These are phyloP conservation scores for Blastobotrys mokoenaii DNA, from an alignment of 805 yeast genomes.

Conservation along the genomic window DNA sequence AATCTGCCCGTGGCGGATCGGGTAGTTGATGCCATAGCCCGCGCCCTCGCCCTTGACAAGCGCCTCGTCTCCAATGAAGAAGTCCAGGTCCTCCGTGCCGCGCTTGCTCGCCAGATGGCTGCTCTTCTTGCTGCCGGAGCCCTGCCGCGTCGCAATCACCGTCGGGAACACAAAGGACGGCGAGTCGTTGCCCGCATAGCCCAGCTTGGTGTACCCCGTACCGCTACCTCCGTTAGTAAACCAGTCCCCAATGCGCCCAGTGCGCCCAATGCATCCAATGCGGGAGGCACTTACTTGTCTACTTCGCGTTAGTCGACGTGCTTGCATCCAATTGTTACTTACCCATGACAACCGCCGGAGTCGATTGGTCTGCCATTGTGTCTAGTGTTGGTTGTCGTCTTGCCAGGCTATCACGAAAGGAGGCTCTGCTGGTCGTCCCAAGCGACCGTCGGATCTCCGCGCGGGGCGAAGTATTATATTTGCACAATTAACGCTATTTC, in stretches of 20 bases:
- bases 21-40: slow-evolving; percentile 78
- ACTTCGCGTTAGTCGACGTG: slow-evolving; percentile 2
- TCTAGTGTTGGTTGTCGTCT: no score
- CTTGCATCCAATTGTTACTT: slow-evolving; percentile 30
- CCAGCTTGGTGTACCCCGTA: slow-evolving; percentile 94
- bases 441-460: no score
- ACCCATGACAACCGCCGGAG: slow-evolving; percentile 95
- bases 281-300: slow-evolving; percentile 27
- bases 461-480: no score
- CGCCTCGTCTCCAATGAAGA: slow-evolving; percentile 94
- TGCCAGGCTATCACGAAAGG: no score
- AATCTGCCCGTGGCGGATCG: slow-evolving; percentile 95
- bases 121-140: slow-evolving; percentile 26
- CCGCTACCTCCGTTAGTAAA: slow-evolving; percentile 46
- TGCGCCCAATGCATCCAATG: neutral
- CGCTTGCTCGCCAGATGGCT: slow-evolving; percentile 54
- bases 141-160: slow-evolving; percentile 68
- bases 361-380: slow-evolving; percentile 21
- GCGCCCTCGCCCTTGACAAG: slow-evolving; percentile 85
- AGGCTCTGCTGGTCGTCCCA: no score
- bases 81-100: slow-evolving; percentile 91
- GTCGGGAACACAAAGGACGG: slow-evolving; percentile 98
- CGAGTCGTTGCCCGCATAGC: slow-evolving; percentile 97
- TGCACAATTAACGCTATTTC: no score
- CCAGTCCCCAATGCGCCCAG: neutral